Evolutionary conservation across 768 basidiomycete species (phyloP), one percentile per base, ranked within the genome.

Genomic region (Tulasnella sp.): DNA sequence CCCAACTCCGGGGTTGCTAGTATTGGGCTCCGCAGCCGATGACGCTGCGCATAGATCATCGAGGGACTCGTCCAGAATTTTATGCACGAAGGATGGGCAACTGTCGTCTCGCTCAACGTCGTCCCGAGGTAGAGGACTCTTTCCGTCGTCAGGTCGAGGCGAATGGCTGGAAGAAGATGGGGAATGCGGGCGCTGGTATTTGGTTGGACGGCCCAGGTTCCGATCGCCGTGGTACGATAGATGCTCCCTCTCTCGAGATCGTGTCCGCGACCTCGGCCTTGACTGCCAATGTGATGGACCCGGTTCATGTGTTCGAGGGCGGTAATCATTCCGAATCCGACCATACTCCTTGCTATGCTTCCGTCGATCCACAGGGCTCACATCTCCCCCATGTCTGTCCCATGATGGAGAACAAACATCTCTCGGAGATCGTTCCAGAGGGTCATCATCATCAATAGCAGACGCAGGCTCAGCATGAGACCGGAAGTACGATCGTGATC

Each of bases 351-450:
- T n/a, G 30, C 15, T 26, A 19, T 30, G 34, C 51, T 23, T 30
- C 41, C 27, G 30, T 13, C 15, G 21, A 19, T 21, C 7, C 24
- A 13, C 15, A 3, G 3, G 30, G 23, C 2, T 21, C 26, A 10
- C 15, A 11, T 30, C 30, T 11, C 21, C 17, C 11, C 30, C 27
- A 23, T 30, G 10, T n/a, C 5, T 8, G 11, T 38, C 15, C 15
- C 32, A 30, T 4, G 34, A 15, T 15, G 51, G 51, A 11, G 30
- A 34, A n/a, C 34, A 15, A 21, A 53, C 17, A 34, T 53, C 51
- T n/a, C 51, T 30, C 30, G 51, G 51, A 21, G 51, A 53, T 30
- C 51, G 51, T 38, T 53, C 51, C 13, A 53, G 30, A 53, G 41
- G 15, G 29, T 53, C 51, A 34, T 53, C 51, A 34, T 53, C 51